Conservation (phyloP, 2,329 filamentous ascomycete genomes). For the Pseudodiploospora longispora region DNA sequence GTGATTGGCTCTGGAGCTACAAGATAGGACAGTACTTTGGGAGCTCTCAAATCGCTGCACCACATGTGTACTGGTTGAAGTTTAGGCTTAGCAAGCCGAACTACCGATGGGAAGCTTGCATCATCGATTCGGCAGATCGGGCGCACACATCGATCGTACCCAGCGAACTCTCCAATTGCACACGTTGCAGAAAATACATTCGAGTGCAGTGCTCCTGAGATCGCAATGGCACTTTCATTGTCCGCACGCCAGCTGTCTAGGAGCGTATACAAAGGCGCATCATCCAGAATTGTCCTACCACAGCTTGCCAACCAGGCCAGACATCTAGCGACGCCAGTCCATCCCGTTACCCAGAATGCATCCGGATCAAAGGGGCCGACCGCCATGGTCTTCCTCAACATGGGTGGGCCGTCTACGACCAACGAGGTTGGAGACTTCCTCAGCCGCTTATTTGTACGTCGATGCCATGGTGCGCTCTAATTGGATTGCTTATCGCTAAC, state of each 20-base stretch:
- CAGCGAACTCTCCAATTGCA: background rate
- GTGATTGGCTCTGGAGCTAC: too few species aligned
- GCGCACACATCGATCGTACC: background rate
- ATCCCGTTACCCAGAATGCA: slow-evolving; percentile 73
- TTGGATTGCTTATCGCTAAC: slow-evolving; percentile 5
- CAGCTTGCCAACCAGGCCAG: slow-evolving; percentile 23
- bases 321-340: slow-evolving; percentile 39
- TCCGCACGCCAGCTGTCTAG: slow-evolving; percentile 22
- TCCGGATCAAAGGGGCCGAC: slow-evolving; percentile 71
- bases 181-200: background rate
- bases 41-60: too few species aligned
- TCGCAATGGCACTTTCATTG: slow-evolving; percentile 23
- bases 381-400: slow-evolving; percentile 98
- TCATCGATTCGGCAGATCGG: slow-evolving; percentile 8
- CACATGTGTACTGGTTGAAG: too few species aligned
- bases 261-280: slow-evolving; percentile 16
- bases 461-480: background rate
- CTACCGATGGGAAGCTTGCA: slow-evolving; percentile 2
- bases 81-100: background rate
- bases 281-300: slow-evolving; percentile 20
- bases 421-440: slow-evolving; percentile 86
- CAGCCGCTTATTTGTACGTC: slow-evolving; percentile 78
- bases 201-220: background rate
- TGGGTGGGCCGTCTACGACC: slow-evolving; percentile 88
- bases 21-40: too few species aligned